Percentiles rank a stretch among this genome's conserved stretches.
phyloP scores from a whole-genome alignment of 352 stramenopile genomes.

The Phytopythium sindhum region DNA sequence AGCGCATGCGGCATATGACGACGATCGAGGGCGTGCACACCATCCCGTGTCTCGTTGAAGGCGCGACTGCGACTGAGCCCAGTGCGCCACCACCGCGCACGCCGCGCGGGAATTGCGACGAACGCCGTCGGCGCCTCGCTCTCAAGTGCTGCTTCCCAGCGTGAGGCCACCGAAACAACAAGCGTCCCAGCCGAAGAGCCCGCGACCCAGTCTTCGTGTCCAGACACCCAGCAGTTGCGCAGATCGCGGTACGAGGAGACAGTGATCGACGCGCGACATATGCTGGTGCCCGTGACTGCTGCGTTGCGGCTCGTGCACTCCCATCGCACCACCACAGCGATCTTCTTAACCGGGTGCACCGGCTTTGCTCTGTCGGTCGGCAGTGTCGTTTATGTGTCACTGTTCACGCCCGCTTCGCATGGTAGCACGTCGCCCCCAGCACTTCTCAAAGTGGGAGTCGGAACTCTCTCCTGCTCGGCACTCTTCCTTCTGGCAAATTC shows the following conservation, averaged over 20 bases:
- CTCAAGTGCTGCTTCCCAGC: not conserved
- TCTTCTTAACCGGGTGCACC: not conserved
- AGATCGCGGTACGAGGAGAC: conserved; percentile 9
- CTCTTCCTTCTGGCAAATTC: conserved; percentile 4
- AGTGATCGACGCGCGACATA: conserved; percentile 12
- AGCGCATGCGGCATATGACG: conserved; percentile 5
- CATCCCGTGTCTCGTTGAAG: conserved; percentile 24
- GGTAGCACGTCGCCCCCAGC: not conserved
- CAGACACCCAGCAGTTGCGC: conserved; percentile 11
- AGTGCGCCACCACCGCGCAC: not conserved
- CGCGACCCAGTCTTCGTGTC: not conserved
- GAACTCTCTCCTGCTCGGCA: not conserved
- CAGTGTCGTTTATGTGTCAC: not conserved
- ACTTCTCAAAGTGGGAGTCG: not conserved
- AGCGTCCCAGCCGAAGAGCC: not conserved
- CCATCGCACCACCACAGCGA: not conserved
- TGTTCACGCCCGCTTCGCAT: not conserved
- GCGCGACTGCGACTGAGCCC: conserved; percentile 13
- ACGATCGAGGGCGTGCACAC: conserved; percentile 8
- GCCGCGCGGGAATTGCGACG: not conserved
- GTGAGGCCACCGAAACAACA: not conserved
- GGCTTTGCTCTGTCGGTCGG: not conserved
- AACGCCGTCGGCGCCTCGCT: not conserved
- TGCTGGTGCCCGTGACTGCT: not conserved
- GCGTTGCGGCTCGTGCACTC: not conserved